A percentile compares a stretch with the other conserved stretches of the same genome.
These are phyloP conservation scores for Fusarium cyanostomum DNA, from an alignment of 2,329 filamentous ascomycete species.

Conservation along the genomic window DNA sequence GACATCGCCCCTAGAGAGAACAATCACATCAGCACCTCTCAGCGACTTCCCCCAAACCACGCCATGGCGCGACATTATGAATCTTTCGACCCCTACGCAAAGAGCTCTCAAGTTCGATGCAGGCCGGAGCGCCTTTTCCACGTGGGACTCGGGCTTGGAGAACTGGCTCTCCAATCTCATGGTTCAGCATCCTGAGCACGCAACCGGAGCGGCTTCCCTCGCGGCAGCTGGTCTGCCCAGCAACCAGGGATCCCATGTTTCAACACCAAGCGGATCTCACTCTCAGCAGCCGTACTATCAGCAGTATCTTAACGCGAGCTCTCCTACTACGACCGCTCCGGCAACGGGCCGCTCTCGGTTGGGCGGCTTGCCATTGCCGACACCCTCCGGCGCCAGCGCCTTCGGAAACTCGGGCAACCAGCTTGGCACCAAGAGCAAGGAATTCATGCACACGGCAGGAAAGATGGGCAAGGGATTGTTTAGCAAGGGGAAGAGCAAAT, in stretches of 20 bases:
- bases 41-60: constrained; percentile 51
- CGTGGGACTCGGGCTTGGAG: constrained; percentile 78
- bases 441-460: constrained; percentile 85
- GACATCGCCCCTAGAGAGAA: constrained; percentile 48
- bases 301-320: constrained; percentile 62
- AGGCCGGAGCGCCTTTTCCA: constrained; percentile 75
- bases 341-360: constrained; percentile 50
- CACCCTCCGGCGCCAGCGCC: constrained; percentile 54
- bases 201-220: constrained; percentile 49
- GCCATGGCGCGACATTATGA: constrained; percentile 81
- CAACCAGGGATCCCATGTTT: constrained; percentile 29
- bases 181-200: constrained; percentile 59
- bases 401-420: constrained; percentile 67
- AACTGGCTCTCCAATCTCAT: constrained; percentile 63
- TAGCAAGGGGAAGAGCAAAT: constrained; percentile 88
- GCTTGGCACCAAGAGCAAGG: constrained; percentile 86
- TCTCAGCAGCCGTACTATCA: constrained; percentile 63
- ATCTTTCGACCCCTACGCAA: constrained; percentile 70
- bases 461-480: constrained; percentile 91
- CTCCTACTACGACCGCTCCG: constrained; percentile 40
- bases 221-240: constrained; percentile 25
- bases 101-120: constrained; percentile 79
- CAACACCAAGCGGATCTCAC: constrained; percentile 38
- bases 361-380: constrained; percentile 48
- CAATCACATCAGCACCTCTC: constrained; percentile 23